Evolutionary conservation across 176 grass and related monocot genomes (phyloP), one percentile per base, ranked within the genome.

Genomic region (Neostapfia colusana): DNA sequence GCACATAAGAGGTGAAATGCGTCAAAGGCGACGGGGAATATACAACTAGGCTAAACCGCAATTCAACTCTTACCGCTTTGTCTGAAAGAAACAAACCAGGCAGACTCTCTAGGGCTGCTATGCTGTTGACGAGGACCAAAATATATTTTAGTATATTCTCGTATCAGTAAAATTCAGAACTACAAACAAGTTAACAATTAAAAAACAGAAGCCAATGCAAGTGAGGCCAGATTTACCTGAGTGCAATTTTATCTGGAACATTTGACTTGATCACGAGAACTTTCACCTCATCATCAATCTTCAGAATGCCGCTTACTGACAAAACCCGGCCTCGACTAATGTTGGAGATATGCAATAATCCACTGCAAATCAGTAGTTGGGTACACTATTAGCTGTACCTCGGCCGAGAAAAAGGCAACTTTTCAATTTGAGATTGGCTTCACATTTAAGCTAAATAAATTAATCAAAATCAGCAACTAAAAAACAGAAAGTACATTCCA

Each of bases 261-360:
- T 88, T 88, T 77, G 91, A 92, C 43, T 92, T 95, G 70, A 99
- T 85, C 34, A 95, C 95, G 10, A 92, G 69, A 87, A 90, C 85
- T 79, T 99, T 95, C 56, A 99, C 65, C 66, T 95, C 87, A 63
- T 95, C 95, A 64, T 86, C 83, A 77, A 92, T 77, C 36, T 90
- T 92, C 26, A 99, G 82, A 58, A 95, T 14, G 25, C 92, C 91
- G 40, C 73, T 95, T 88, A 92, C 80, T 79, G 89, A 88, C 41
- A 84, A 45, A 34, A 92, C 74, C 57, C 10, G 45, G 37, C 79
- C 77, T 76, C 57, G 65, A 75, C 82, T 94, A 75, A 99, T 92
- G 62, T 95, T 99, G 28, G 91, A 95, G 60, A 99, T 70, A 75
- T 99, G 95, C 35, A 99, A 82, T 78, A 99, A 88, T 37, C 95